Percentiles rank a stretch among this genome's conserved stretches.
phyloP scores from a whole-genome alignment of 2,329 filamentous ascomycete species.

The Fusarium sambucinum region DNA sequence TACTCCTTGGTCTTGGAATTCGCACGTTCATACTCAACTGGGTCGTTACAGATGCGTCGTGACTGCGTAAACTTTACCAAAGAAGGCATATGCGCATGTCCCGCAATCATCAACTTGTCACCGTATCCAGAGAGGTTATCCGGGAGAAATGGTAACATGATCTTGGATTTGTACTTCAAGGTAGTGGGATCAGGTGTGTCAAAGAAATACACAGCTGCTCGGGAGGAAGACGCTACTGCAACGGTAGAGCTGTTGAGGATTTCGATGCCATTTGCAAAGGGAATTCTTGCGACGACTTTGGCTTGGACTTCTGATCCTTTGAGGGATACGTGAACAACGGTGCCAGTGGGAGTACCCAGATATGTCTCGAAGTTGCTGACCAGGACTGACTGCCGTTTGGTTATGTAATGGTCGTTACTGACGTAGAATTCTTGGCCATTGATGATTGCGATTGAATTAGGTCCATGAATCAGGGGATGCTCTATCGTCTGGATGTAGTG shows the following conservation, averaged over 20 bases:
- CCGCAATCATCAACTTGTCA: conserved; percentile 54
- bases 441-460: conserved; percentile 56
- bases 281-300: conserved; percentile 50
- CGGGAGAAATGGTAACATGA: conserved; percentile 53
- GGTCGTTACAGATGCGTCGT: conserved; percentile 54
- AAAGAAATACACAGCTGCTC: conserved; percentile 30
- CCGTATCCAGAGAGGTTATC: conserved; percentile 55
- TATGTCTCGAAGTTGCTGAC: conserved; percentile 53
- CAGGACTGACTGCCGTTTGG: conserved; percentile 38
- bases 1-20: background rate
- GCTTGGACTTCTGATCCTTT: conserved; percentile 18
- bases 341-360: conserved; percentile 50
- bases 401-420: conserved; percentile 57
- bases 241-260: conserved; percentile 55
- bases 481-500: conserved; percentile 53
- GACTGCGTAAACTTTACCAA: conserved; percentile 50
- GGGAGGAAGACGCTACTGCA: conserved; percentile 54
- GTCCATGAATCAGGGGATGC: conserved; percentile 55
- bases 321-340: conserved; percentile 53
- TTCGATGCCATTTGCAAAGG: conserved; percentile 59
- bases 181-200: conserved; percentile 4
- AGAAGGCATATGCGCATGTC: conserved; percentile 54
- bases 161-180: conserved; percentile 2
- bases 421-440: conserved; percentile 55
- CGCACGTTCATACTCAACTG: conserved; percentile 44